Conservation (phyloP, 2,329 filamentous ascomycete species). For the Fusarium subtropicale region DNA sequence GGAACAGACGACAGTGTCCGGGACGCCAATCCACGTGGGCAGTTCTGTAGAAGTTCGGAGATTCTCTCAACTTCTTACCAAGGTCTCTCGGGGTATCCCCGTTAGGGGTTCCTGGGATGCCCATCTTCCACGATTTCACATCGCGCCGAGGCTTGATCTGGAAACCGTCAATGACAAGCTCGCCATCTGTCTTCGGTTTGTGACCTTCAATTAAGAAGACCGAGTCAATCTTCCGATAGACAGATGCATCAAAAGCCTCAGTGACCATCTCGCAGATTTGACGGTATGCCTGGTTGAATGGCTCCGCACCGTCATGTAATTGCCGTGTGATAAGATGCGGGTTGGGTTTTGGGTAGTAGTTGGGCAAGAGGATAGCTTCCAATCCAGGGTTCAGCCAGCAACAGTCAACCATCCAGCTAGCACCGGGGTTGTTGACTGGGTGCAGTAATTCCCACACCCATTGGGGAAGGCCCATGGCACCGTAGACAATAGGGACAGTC, state of each 20-base stretch:
- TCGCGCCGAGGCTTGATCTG: not conserved
- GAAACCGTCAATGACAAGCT: not conserved
- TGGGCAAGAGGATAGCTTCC: constrained; percentile 33
- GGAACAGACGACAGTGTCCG: constrained; percentile 17
- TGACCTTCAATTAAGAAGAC: constrained; percentile 3
- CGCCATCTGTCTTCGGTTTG: not conserved
- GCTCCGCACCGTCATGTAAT: not conserved
- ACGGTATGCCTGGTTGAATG: not conserved
- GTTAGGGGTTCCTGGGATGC: not conserved
- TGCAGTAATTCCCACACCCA: constrained; percentile 36
- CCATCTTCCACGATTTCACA: not conserved
- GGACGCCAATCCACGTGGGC: constrained; percentile 3
- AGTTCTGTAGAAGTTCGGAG: not conserved
- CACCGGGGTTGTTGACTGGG: constrained; percentile 24
- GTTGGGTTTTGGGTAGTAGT: constrained; percentile 33
- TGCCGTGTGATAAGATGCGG: constrained; percentile 9
- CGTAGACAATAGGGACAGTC: constrained; percentile 22
- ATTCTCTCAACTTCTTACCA: not conserved
- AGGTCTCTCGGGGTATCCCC: not conserved
- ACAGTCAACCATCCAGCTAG: constrained; percentile 31
- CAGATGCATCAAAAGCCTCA: constrained; percentile 14
- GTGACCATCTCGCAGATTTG: constrained; percentile 3
- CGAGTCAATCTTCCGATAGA: constrained; percentile 8
- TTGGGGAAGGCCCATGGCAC: constrained; percentile 25
- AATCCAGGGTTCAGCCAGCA: not conserved